These are phyloP conservation scores for Pythium guiyangense DNA, from an alignment of 352 stramenopile species.

Conservation along the genomic window DNA sequence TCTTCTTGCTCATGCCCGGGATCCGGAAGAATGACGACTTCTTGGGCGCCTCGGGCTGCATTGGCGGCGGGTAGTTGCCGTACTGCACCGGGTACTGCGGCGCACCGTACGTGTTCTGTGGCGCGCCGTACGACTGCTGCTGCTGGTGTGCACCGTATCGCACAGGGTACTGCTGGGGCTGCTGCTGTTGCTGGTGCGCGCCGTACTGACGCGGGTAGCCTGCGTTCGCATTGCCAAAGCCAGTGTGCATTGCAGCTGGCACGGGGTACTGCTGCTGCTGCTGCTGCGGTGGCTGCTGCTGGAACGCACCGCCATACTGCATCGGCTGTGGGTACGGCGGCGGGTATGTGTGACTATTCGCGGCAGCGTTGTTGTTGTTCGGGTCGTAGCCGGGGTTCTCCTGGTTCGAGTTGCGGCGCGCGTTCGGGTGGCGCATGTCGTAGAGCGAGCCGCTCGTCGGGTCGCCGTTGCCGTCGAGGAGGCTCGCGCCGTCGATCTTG, in stretches of 20 bases:
- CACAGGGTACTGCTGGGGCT: constrained; percentile 13
- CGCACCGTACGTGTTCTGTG: constrained; percentile 19
- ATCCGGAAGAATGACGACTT: constrained; percentile 72
- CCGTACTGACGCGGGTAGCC: constrained; percentile 40
- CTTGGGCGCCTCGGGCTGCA: constrained; percentile 43
- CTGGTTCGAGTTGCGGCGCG: constrained; percentile 56
- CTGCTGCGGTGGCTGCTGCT: constrained; percentile 2
- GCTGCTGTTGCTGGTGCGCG: constrained; percentile 29
- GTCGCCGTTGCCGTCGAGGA: constrained; percentile 80
- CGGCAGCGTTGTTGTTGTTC: constrained; percentile 6
- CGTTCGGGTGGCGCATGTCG: constrained; percentile 30
- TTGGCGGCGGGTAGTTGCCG: constrained; percentile 49
- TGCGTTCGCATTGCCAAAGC: constrained; percentile 21
- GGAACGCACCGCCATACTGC: constrained; percentile 21
- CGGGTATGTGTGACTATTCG: constrained; percentile 39
- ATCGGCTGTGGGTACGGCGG: constrained; percentile 42
- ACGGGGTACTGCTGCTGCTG: constrained; percentile 9
- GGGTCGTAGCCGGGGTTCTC: constrained; percentile 28
- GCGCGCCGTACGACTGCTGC: constrained; percentile 21
- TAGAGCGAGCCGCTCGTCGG: constrained; percentile 69
- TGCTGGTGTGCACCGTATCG: constrained; percentile 15
- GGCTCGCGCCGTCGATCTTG: constrained; percentile 76
- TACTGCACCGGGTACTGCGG: constrained; percentile 54
- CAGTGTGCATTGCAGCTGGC: constrained; percentile 16
- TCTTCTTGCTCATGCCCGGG: constrained; percentile 68